Evolutionary conservation across 768 basidiomycete species (phyloP).

Genomic region (Exsudoporus frostii): DNA sequence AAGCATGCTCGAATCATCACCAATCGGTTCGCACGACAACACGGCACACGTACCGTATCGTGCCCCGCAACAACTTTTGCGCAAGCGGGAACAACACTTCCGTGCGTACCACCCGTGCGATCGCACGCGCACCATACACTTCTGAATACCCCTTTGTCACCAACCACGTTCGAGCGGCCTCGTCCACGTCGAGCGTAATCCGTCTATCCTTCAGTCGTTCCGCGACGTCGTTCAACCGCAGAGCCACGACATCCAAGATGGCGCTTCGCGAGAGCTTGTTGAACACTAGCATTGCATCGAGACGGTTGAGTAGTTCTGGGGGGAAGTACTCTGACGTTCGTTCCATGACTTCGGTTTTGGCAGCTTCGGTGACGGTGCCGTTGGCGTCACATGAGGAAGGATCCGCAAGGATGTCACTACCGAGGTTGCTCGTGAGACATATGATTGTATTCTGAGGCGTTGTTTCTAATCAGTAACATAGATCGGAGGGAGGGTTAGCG

Average conservation of each 20-base stretch:
- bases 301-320: conserved; percentile 85
- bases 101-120: conserved; percentile 80
- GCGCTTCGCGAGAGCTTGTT: conserved; percentile 78
- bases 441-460: conserved; percentile 79
- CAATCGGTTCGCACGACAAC: background rate
- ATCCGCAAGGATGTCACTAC: conserved; percentile 74
- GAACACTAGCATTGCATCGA: conserved; percentile 86
- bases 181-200: conserved; percentile 70
- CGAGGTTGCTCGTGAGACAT: conserved; percentile 86
- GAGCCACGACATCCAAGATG: conserved; percentile 73
- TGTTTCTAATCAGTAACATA: background rate
- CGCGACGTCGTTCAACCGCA: conserved; percentile 75
- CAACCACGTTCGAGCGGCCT: conserved; percentile 62
- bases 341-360: conserved; percentile 66
- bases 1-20: background rate
- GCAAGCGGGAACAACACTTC: conserved; percentile 83
- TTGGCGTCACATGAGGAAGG: conserved; percentile 55
- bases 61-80: conserved; percentile 73
- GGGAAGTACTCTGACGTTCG: conserved; percentile 80
- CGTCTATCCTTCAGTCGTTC: conserved; percentile 58
- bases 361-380: conserved; percentile 62
- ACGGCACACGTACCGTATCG: conserved; percentile 53
- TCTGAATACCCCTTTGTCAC: conserved; percentile 78
- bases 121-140: conserved; percentile 82
- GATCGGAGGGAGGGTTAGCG: background rate